A percentile compares a stretch with the other conserved stretches of the same genome.
Evolutionary conservation across 1,284 basidiomycete genomes (phyloP).

Genomic region (Ganoderma multipileum): DNA sequence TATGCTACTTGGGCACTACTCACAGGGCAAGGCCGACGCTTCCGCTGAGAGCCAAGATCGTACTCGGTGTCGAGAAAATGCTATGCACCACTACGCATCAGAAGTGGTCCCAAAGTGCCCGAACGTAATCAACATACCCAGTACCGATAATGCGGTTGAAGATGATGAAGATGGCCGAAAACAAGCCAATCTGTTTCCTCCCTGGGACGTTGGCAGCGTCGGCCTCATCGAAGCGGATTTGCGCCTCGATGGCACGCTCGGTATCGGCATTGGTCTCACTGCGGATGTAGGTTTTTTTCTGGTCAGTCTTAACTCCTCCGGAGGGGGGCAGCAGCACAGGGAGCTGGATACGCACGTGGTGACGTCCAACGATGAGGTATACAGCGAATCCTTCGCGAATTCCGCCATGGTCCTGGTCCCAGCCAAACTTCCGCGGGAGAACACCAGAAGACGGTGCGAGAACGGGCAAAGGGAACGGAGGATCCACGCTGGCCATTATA

Average conservation of each 20-base stretch:
- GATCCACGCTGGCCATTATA: background rate
- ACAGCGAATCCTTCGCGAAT: background rate
- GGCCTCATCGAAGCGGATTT: background rate
- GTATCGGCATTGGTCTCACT: background rate
- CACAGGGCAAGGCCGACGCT: slow-evolving; percentile 63
- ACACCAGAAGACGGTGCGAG: background rate
- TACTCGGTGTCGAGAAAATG: slow-evolving; percentile 67
- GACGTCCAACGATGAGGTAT: background rate
- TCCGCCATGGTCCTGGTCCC: background rate
- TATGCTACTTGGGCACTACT: background rate
- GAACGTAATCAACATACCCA: slow-evolving; percentile 27
- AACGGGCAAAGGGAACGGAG: no score
- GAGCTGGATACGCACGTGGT: background rate
- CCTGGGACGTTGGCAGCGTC: background rate
- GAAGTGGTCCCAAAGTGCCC: no score
- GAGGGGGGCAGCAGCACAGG: no score
- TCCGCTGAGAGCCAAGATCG: slow-evolving; percentile 67
- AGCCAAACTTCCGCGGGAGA: background rate
- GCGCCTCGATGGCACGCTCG: background rate
- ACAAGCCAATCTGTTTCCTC: background rate
- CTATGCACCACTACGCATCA: slow-evolving; percentile 30
- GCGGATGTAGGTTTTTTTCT: background rate
- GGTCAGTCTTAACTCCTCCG: background rate
- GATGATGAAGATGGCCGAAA: slow-evolving; percentile 33
- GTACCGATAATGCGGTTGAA: slow-evolving; percentile 66